phyloP scores from a whole-genome alignment of 805 yeast genomes.

The Candida xiaguanensis region DNA sequence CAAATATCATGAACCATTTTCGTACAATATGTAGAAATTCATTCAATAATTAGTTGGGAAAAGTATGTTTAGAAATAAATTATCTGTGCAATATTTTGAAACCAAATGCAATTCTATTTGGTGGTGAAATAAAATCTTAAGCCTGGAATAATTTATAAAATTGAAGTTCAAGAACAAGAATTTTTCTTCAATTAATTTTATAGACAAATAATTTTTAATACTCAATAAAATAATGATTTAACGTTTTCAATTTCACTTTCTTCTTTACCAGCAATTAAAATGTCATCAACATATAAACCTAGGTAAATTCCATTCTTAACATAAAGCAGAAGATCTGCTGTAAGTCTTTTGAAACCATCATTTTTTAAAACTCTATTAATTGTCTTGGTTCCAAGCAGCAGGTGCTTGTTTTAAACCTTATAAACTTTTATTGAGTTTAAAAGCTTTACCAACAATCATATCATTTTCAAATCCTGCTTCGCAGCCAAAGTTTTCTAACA shows the following conservation, averaged over 20 bases:
- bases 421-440: background rate
- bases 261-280: background rate
- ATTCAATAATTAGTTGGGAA: too few species aligned
- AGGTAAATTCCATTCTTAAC: background rate
- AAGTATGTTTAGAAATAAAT: too few species aligned
- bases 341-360: constrained; percentile 1
- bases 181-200: too few species aligned
- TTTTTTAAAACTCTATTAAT: background rate
- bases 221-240: background rate
- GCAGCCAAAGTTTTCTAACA: background rate
- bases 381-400: background rate
- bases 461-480: background rate
- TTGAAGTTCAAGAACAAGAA: too few species aligned
- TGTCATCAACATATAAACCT: constrained; percentile 2
- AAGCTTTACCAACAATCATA: background rate
- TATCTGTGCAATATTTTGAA: too few species aligned
- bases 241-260: background rate
- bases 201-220: too few species aligned
- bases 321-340: background rate
- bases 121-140: too few species aligned
- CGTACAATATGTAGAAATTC: too few species aligned
- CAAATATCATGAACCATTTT: too few species aligned
- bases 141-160: too few species aligned
- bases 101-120: too few species aligned
- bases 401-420: background rate